Evolutionary conservation across 805 yeast species (phyloP).

Genomic region (Blastobotrys muscicola): DNA sequence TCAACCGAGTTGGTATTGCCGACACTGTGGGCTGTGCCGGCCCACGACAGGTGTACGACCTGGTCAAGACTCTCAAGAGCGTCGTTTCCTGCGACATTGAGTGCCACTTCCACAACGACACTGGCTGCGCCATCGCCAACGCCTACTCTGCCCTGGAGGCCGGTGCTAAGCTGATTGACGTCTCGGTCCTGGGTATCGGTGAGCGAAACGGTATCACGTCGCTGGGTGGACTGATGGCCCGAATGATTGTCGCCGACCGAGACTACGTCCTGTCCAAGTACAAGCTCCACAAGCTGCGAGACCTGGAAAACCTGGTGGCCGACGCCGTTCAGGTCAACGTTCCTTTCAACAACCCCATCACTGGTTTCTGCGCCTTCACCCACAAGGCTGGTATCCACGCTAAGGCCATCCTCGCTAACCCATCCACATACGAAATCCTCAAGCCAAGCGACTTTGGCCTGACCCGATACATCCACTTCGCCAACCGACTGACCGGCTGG

Average conservation of each 20-base stretch:
- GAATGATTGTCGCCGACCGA: constrained; percentile 98
- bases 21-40: constrained; percentile 99
- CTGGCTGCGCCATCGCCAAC: constrained; percentile 98
- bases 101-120: constrained; percentile 97
- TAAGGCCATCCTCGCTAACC: constrained; percentile 96
- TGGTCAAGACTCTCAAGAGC: constrained; percentile 83
- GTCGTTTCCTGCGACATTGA: constrained; percentile 96
- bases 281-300: constrained; percentile 92
- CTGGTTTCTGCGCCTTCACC: constrained; percentile 99
- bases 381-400: constrained; percentile 99
- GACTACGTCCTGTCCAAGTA: constrained; percentile 91
- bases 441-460: constrained; percentile 93
- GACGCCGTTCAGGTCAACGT: constrained; percentile 95
- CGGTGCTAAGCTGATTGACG: constrained; percentile 92
- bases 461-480: constrained; percentile 93
- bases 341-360: constrained; percentile 97
- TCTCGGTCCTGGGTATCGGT: constrained; percentile 94
- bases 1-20: constrained; percentile 97
- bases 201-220: constrained; percentile 99
- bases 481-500: constrained; percentile 98
- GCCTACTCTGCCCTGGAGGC: constrained; percentile 98
- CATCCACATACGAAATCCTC: constrained; percentile 95
- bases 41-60: constrained; percentile 97
- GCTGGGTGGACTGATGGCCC: constrained; percentile 95
- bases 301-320: constrained; percentile 90